Evolutionary conservation across 2,329 filamentous ascomycete genomes (phyloP).

Genomic region (Colletotrichum higginsianum): DNA sequence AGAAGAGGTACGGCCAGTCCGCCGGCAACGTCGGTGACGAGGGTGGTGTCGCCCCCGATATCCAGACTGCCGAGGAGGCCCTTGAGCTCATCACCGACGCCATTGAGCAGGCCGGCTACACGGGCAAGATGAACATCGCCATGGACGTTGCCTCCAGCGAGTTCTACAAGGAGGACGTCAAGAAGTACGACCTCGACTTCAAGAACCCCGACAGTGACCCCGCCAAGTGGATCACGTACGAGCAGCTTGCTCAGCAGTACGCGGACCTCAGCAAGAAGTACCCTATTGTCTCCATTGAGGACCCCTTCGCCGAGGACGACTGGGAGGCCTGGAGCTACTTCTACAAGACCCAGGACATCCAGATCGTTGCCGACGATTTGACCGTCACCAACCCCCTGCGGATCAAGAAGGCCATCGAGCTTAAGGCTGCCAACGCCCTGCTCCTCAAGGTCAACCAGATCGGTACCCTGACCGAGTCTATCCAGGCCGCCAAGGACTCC

Average conservation of each 20-base stretch:
- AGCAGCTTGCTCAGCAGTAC: slow-evolving; percentile 95
- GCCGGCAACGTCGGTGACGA: slow-evolving; percentile 99
- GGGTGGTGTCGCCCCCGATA: slow-evolving; percentile 99
- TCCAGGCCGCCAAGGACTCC: slow-evolving; percentile 99
- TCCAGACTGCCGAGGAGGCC: slow-evolving; percentile 96
- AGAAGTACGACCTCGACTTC: slow-evolving; percentile 99
- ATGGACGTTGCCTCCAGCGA: slow-evolving; percentile 99
- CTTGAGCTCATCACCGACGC: slow-evolving; percentile 95
- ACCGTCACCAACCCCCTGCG: slow-evolving; percentile 98
- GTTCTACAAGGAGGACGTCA: slow-evolving; percentile 97
- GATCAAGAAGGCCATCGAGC: slow-evolving; percentile 99
- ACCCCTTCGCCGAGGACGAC: slow-evolving; percentile 99
- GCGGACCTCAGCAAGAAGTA: slow-evolving; percentile 91
- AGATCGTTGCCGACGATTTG: slow-evolving; percentile 98
- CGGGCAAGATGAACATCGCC: slow-evolving; percentile 95
- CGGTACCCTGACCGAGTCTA: slow-evolving; percentile 97
- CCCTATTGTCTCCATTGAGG: slow-evolving; percentile 98
- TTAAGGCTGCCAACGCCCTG: slow-evolving; percentile 98
- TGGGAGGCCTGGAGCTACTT: slow-evolving; percentile 99
- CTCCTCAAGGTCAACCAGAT: slow-evolving; percentile 99
- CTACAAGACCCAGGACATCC: slow-evolving; percentile 98
- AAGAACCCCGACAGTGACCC: slow-evolving; percentile 99
- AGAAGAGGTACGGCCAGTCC: slow-evolving; percentile 99
- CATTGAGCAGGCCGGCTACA: slow-evolving; percentile 96
- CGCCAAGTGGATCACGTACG: slow-evolving; percentile 98